Evolutionary conservation across 257 asterid species (phyloP).

Genomic region (Eustoma russellianum): DNA sequence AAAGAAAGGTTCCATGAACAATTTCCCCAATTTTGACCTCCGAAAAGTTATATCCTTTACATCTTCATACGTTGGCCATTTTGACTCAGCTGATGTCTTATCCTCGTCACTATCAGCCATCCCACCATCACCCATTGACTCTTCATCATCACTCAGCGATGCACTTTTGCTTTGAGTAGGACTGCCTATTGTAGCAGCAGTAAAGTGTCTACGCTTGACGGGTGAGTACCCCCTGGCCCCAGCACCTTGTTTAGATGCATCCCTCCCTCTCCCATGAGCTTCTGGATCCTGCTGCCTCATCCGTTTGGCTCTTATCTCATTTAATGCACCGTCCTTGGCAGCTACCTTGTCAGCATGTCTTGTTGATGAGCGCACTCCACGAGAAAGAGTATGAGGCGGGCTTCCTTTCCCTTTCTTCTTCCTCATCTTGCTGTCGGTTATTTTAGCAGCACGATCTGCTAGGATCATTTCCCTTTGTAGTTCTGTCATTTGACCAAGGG

Average conservation of each 20-base stretch:
- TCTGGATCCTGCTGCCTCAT: conserved; percentile 45
- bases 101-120: conserved; percentile 90
- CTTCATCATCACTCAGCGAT: conserved; percentile 68
- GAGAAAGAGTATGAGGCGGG: conserved; percentile 63
- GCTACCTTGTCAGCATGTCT: conserved; percentile 69
- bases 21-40: conserved; percentile 81
- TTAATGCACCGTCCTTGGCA: conserved; percentile 63
- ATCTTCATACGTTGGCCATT: conserved; percentile 69
- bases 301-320: conserved; percentile 54
- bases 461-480: conserved; percentile 83
- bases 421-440: conserved; percentile 70
- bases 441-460: conserved; percentile 77
- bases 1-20: conserved; percentile 98
- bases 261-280: conserved; percentile 33
- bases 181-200: conserved; percentile 53
- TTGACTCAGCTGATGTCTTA: conserved; percentile 66
- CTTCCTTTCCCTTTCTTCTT: conserved; percentile 57
- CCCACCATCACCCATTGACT: conserved; percentile 83
- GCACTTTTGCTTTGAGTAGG: conserved; percentile 72
- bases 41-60: conserved; percentile 77
- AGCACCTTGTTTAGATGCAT: conserved; percentile 62
- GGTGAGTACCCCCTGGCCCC: conserved; percentile 67
- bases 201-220: conserved; percentile 62
- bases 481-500: conserved; percentile 83
- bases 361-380: conserved; percentile 65